A percentile compares a stretch with the other conserved stretches of the same genome.
phyloP scores from a whole-genome alignment of 2,329 filamentous ascomycete genomes.

The Emergomyces africanus region DNA sequence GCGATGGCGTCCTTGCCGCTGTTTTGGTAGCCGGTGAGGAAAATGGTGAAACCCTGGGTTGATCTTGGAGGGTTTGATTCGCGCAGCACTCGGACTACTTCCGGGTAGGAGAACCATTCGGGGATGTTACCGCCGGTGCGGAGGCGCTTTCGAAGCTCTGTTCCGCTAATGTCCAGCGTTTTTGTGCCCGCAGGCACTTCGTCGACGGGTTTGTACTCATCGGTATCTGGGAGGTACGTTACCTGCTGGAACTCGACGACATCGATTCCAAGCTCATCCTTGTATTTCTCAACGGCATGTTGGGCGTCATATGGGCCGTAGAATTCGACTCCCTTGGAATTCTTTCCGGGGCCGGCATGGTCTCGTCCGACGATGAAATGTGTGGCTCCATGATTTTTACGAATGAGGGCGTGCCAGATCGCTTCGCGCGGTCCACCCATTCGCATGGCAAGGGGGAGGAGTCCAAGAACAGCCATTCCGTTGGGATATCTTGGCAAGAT shows the following conservation, averaged over 20 bases:
- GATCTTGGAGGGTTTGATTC: conserved; percentile 89
- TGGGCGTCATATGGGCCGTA: conserved; percentile 98
- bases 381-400: conserved; percentile 97
- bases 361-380: conserved; percentile 99
- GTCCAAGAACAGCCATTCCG: conserved; percentile 93
- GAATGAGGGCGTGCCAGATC: conserved; percentile 99
- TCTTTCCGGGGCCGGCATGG: conserved; percentile 95
- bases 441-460: conserved; percentile 92
- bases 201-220: conserved; percentile 92
- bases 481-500: conserved; percentile 95
- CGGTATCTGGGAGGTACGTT: conserved; percentile 93
- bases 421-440: conserved; percentile 98
- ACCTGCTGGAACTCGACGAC: conserved; percentile 99
- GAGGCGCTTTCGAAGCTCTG: conserved; percentile 83
- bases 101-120: conserved; percentile 99
- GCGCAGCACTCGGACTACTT: conserved; percentile 90
- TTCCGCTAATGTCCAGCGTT: conserved; percentile 77
- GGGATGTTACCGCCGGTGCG: conserved; percentile 89
- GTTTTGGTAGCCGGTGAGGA: conserved; percentile 95
- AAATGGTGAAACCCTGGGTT: conserved; percentile 93
- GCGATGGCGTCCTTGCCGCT: conserved; percentile 94
- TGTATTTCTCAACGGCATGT: conserved; percentile 91
- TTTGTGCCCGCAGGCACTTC: conserved; percentile 72
- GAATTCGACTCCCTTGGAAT: conserved; percentile 92
- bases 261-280: conserved; percentile 91